Conservation (phyloP, 2,329 filamentous ascomycete species). For the Lomentospora prolificans region DNA sequence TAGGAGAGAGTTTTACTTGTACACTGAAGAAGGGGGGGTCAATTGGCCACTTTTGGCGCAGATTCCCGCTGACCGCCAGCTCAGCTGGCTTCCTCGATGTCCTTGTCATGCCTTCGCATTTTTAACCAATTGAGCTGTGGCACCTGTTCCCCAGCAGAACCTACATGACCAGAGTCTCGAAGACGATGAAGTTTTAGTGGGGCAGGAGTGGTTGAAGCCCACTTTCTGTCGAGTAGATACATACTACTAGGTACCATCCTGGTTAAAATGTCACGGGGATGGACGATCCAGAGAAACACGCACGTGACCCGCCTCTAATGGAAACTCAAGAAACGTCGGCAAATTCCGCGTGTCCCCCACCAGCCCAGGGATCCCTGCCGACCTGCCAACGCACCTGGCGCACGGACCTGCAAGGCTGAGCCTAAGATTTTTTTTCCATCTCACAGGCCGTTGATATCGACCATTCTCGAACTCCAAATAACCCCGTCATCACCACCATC, state of each 20-base stretch:
- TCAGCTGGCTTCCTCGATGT: not conserved
- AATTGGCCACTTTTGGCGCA: too few species aligned
- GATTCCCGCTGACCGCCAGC: too few species aligned
- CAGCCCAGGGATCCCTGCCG: not conserved
- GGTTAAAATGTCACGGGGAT: too few species aligned
- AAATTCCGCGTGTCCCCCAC: not conserved
- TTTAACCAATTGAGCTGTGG: not conserved
- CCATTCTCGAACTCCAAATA: conserved; percentile 9
- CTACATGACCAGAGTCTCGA: too few species aligned
- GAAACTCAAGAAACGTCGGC: not conserved
- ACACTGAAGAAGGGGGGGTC: not conserved
- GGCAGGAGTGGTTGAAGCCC: too few species aligned
- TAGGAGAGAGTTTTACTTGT: not conserved
- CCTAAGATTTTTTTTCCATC: not conserved
- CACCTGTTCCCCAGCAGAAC: too few species aligned
- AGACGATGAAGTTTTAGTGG: too few species aligned
- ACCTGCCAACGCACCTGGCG: not conserved
- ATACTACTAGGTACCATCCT: too few species aligned
- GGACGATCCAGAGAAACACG: too few species aligned
- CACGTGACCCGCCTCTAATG: too few species aligned
- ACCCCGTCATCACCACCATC: conserved; percentile 11
- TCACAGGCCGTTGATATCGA: not conserved
- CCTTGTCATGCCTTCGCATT: not conserved
- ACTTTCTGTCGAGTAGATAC: too few species aligned
- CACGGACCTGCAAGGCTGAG: conserved; percentile 8